A percentile compares a stretch with the other conserved stretches of the same genome.
Conservation (phyloP, 1,139 yeast genomes). For the Candida sp. region DNA sequence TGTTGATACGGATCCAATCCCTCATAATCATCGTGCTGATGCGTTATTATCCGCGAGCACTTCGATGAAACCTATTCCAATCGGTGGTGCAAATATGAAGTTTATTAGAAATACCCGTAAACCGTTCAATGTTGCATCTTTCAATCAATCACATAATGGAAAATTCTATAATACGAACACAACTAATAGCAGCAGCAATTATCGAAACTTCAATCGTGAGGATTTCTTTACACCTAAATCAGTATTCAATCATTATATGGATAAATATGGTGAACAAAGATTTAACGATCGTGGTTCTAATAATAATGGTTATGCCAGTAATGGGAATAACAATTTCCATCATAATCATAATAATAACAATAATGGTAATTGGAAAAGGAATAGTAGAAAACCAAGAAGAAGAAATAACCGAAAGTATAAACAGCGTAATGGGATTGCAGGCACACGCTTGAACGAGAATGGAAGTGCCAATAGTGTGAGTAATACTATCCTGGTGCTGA, state of each 20-base stretch:
- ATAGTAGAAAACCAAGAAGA: constrained; percentile 21
- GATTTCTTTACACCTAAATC: constrained; percentile 80
- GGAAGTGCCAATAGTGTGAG: constrained; percentile 1
- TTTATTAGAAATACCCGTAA: constrained; percentile 51
- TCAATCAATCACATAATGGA: constrained; percentile 30
- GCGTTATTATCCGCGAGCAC: constrained; percentile 41
- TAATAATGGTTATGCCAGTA: neutral
- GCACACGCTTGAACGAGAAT: constrained; percentile 7
- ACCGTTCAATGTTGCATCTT: constrained; percentile 62
- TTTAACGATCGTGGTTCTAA: constrained; percentile 10
- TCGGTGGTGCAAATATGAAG: constrained; percentile 25
- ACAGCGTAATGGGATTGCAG: constrained; percentile 8
- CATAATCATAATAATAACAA: constrained; percentile 12
- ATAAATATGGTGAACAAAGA: constrained; percentile 52
- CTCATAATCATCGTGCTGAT: constrained; percentile 45
- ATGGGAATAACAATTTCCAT: constrained; percentile 9
- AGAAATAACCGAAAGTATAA: constrained; percentile 15
- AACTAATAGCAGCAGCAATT: constrained; percentile 11
- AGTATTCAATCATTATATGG: constrained; percentile 68
- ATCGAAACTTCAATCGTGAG: constrained; percentile 51
- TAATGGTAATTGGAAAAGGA: constrained; percentile 30
- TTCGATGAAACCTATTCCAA: constrained; percentile 43
- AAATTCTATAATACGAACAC: constrained; percentile 16
- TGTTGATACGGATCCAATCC: constrained; percentile 15
- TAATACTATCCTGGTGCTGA: constrained; percentile 5